Evolutionary conservation across 345 rosid genomes (phyloP), one percentile per base, ranked within the genome.

Genomic region (Bruguiera parviflora): DNA sequence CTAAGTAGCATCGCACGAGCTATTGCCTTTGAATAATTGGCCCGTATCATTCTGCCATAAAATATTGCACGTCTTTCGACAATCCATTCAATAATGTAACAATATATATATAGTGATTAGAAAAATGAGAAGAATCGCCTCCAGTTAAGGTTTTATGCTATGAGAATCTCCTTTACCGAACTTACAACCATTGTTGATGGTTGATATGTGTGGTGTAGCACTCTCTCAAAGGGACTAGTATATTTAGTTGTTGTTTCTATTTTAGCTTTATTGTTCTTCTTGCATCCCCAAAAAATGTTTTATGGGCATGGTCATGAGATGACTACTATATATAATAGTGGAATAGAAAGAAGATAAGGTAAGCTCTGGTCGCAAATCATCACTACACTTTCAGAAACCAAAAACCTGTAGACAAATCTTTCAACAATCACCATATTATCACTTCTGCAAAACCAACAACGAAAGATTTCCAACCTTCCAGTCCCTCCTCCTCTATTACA

Each of bases 71-170:
- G 4, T 24, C 15, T n/a, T 21, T 55, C 58, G 22, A 22, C 27
- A 8, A 55, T 55, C 58, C 24, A 71, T 43, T 13, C 61, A 51
- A 69, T 55, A 53, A 49, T 58, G 35, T 29, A 63, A 24, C 8
- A 11, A 56, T 16, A 51, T 62, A 21, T 62, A 21, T 37, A 31
- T 55, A 61, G 21, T 27, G 25, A 67, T 51, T 28, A 13, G 62
- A 33, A n/a, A 25, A 66, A 74, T 43, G 35, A 73, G 63, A 59
- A 62, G 75, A 71, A 64, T 74, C 75, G 20, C 63, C 75, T 46
- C 70, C 47, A 69, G 22, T 24, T 71, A 60, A 66, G 65, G 51
- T 53, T 39, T 53, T 72, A 21, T 33, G 10, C 10, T 8, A 7
- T 5, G 6, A 8, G 37, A 33, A 33, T 33, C 37, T 7, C 8